Percentiles rank a stretch among this genome's conserved stretches.
Evolutionary conservation across 2,329 filamentous ascomycete species (phyloP).

Genomic region (Curvularia sp.): DNA sequence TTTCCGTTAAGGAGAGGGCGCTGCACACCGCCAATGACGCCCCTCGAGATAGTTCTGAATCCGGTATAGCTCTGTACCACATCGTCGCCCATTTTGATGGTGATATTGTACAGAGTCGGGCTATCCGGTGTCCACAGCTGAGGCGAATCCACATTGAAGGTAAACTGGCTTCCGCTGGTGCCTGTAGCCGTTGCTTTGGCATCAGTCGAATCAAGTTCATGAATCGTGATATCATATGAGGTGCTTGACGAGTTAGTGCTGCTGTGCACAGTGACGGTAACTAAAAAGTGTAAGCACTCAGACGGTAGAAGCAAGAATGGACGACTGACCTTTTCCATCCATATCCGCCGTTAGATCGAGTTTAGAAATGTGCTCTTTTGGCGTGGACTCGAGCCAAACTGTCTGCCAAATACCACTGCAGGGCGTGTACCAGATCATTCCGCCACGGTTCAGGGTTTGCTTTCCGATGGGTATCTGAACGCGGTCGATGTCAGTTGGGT

Average conservation of each 20-base stretch:
- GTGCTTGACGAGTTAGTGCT: constrained; percentile 46
- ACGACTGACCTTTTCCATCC: constrained; percentile 39
- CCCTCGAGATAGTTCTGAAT: constrained; percentile 68
- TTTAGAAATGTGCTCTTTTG: constrained; percentile 63
- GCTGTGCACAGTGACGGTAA: constrained; percentile 63
- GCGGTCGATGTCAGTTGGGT: constrained; percentile 67
- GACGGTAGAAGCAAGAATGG: background rate
- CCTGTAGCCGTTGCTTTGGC: constrained; percentile 56
- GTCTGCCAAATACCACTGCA: constrained; percentile 78
- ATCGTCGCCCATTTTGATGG: constrained; percentile 62
- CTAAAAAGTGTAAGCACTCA: constrained; percentile 46
- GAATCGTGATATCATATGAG: constrained; percentile 50
- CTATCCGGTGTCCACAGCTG: constrained; percentile 70
- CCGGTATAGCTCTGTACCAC: constrained; percentile 69
- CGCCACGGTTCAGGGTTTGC: constrained; percentile 62
- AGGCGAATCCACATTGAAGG: constrained; percentile 62
- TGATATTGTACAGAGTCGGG: constrained; percentile 70
- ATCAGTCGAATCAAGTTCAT: constrained; percentile 45
- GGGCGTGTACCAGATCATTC: constrained; percentile 72
- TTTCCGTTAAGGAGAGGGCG: constrained; percentile 72
- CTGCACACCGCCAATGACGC: constrained; percentile 63
- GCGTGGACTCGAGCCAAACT: constrained; percentile 73
- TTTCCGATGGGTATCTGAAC: constrained; percentile 71
- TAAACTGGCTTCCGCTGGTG: constrained; percentile 59
- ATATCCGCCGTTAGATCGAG: constrained; percentile 64